Percentiles rank a stretch among this genome's conserved stretches.
Evolutionary conservation across 73 alveolate genomes (phyloP).

Genomic region (Paramecium tetraurelia): DNA sequence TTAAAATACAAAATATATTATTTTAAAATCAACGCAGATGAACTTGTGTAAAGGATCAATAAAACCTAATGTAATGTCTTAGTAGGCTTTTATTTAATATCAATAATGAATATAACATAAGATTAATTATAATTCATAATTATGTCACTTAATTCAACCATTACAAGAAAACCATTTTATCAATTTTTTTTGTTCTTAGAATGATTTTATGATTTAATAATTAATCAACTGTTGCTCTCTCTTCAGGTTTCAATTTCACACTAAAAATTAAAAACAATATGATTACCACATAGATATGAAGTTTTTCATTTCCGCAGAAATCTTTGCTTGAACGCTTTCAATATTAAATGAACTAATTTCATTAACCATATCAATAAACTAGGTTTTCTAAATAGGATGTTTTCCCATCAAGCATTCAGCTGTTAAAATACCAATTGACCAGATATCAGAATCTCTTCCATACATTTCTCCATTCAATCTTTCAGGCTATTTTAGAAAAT

Average conservation of each 20-base stretch:
- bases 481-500: slow-evolving; percentile 72
- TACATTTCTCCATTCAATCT: slow-evolving; percentile 93
- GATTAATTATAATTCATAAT: not conserved
- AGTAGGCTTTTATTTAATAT: too few relatives aligned
- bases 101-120: not conserved
- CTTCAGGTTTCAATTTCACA: slow-evolving; percentile 80
- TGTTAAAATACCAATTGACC: slow-evolving; percentile 92
- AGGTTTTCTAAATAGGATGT: slow-evolving; percentile 78
- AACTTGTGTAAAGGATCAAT: too few relatives aligned
- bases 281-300: slow-evolving; percentile 63
- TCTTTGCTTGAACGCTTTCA: slow-evolving; percentile 73
- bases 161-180: slow-evolving; percentile 7
- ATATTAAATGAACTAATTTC: slow-evolving; percentile 66
- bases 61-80: too few relatives aligned
- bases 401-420: slow-evolving; percentile 88
- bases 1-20: too few relatives aligned
- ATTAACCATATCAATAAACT: slow-evolving; percentile 78
- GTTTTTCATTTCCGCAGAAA: slow-evolving; percentile 77
- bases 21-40: too few relatives aligned
- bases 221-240: slow-evolving; percentile 81
- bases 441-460: slow-evolving; percentile 87
- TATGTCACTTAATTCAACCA: slow-evolving; percentile 37
- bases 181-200: slow-evolving; percentile 28
- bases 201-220: slow-evolving; percentile 75
- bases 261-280: not conserved